These are phyloP conservation scores for Sclerotinia sclerotiorum DNA, from an alignment of 2,329 filamentous ascomycete genomes.

Conservation along the genomic window DNA sequence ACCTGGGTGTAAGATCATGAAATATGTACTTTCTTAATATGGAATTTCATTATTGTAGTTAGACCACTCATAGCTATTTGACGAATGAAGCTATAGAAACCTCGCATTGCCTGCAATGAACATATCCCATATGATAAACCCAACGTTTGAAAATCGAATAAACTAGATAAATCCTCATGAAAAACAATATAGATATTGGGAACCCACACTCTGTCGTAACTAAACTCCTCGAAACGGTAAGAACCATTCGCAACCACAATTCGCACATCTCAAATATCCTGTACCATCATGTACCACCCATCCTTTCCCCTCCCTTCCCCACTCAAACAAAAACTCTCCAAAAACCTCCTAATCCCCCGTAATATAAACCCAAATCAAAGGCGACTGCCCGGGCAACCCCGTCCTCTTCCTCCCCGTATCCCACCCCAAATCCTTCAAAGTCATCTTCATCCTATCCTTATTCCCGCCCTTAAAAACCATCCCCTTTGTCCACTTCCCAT, in stretches of 20 bases:
- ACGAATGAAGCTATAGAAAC: not conserved
- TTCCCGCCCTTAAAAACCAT: conserved; percentile 52
- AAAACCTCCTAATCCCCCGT: conserved; percentile 45
- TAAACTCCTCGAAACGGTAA: not conserved
- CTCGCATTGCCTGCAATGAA: not conserved
- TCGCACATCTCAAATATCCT: not conserved
- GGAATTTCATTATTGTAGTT: not conserved
- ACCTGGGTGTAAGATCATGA: not conserved
- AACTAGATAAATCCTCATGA: too few relatives aligned
- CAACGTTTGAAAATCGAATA: not conserved
- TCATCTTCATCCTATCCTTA: conserved; percentile 49
- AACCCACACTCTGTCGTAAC: not conserved
- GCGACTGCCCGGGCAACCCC: conserved; percentile 46
- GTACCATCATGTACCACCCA: not conserved
- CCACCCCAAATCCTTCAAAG: conserved; percentile 60
- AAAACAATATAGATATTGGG: not conserved
- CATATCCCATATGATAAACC: not conserved
- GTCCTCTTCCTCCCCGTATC: conserved; percentile 50
- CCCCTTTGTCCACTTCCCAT: conserved; percentile 60
- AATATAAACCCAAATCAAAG: conserved; percentile 61
- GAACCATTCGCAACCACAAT: not conserved
- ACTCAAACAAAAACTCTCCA: too few relatives aligned
- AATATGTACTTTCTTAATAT: not conserved
- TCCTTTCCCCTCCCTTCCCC: too few relatives aligned
- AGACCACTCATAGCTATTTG: not conserved